These are phyloP conservation scores for Hawksworthiomyces lignivorus DNA, from an alignment of 2,329 filamentous ascomycete genomes.

Conservation along the genomic window DNA sequence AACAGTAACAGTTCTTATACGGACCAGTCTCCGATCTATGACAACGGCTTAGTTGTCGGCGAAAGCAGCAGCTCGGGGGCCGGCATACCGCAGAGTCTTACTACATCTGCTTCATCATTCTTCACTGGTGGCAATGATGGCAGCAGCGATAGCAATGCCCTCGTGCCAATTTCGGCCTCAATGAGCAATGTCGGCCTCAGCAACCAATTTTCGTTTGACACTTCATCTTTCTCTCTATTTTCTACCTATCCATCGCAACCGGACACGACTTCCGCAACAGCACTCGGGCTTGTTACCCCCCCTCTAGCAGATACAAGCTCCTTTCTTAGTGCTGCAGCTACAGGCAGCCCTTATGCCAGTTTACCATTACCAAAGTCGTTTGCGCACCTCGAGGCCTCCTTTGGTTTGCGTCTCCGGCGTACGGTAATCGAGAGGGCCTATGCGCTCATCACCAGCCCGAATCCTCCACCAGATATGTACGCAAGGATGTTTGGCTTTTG, in stretches of 20 bases:
- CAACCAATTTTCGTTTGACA: neutral
- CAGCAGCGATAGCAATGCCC: constrained; percentile 5
- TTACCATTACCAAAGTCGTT: too few relatives aligned
- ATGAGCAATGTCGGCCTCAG: constrained; percentile 3
- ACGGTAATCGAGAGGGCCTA: constrained; percentile 56
- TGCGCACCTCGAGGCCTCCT: too few relatives aligned
- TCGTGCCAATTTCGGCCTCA: neutral
- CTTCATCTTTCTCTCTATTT: neutral
- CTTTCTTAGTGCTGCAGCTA: constrained; percentile 14
- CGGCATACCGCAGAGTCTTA: too few relatives aligned
- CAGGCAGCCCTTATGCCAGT: constrained; percentile 25
- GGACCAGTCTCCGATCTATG: too few relatives aligned
- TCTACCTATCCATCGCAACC: too few relatives aligned
- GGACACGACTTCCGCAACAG: neutral
- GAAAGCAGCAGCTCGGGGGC: too few relatives aligned
- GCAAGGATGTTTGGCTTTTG: constrained; percentile 62
- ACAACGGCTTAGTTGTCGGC: too few relatives aligned
- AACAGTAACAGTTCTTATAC: too few relatives aligned
- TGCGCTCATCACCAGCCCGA: constrained; percentile 42
- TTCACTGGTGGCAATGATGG: too few relatives aligned
- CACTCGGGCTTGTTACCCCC: neutral
- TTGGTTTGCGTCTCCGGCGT: constrained; percentile 64
- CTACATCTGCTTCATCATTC: too few relatives aligned
- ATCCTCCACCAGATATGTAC: constrained; percentile 40
- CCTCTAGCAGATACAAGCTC: constrained; percentile 2